Base-by-base conservation (phyloP, 1,284 basidiomycete genomes). In the Marasmius sp. region DNA sequence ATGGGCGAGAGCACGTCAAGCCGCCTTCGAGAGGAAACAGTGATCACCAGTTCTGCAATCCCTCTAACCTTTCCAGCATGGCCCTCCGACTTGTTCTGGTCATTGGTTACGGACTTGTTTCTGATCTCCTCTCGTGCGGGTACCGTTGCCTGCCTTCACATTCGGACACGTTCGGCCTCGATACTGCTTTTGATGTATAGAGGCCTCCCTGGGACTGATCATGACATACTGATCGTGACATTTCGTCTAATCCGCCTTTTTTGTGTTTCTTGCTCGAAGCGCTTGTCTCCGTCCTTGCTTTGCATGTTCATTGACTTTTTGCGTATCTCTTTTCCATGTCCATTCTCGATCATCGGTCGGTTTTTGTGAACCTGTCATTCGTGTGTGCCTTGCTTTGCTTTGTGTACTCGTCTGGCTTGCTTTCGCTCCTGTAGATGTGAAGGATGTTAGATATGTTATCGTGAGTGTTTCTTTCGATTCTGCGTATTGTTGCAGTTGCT, bases 371-470 rank as follows among this genome's bases (percentile, higher is more conserved):
- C 74, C 72, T 68, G 78, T 71, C 68, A 73, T 67, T 70, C 66
- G 64, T 73, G 69, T 73, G 73, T 67, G 71, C 69, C 68, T 71
- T 69, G 71, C 70, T 76, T 71, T 73, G 71, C 69, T 68, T 74
- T 69, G 65, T 70, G 65, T 68, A 61, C 61, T 64, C 62, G 65
- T 72, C 45, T 27, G 45, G 63, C 70, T 73, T 61, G 66, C 71
- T 60, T 67, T 71, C 64, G 71, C 65, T 69, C 70, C 70, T 70
- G 70, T 79, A 95, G 93, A 95, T 81, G 94, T 95, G 76, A 96
- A 96, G 88, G 93, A 96, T 79, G 94, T 96, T 69, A 89, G 92
- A 66, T 95, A 94, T 78, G 93, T 94, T 65, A 91, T 94, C 69
- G 93, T 95, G 71, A 77, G 93, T 86, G 2, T 57, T 34, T 54